Evolutionary conservation across 1,139 yeast species (phyloP), one percentile per base, ranked within the genome.

Genomic region (Diutina siamensis): DNA sequence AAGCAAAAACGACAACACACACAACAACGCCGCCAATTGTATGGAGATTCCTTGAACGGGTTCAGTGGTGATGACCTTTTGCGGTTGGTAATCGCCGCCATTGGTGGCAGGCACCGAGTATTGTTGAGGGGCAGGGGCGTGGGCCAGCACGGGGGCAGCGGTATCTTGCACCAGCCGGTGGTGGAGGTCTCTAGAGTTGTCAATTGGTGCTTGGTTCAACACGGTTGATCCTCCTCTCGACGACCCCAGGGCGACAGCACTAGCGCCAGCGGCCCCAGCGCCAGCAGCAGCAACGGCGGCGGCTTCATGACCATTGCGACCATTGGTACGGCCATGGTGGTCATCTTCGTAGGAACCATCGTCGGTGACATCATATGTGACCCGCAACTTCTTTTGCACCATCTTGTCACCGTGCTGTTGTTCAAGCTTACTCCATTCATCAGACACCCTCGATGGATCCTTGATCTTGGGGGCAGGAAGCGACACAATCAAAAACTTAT

Each of bases 401-500:
- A 83, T 72, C 53, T 74, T 71, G 15, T 71, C 67, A 58, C 80
- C 80, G 58, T 74, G 73, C 58, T 72, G 72, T 46, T 76, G 64
- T 58, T 84, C 94, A 57, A 86, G 72, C 46, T 73, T 68, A 34
- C 81, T 58, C 96, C 96, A 88, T 56, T 74, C 67, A 46, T 80
- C 82, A 49, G 86, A 74, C 46, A 85, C 86, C 57, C 65, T 65
- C 46, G 71, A 57, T 35, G 76, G 65, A 46, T 79, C 81, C 47
- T 73, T 72, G 48, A 77, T 60, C 45, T 68, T 75, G 27, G 83
- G 79, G 50, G 89, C 78, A 45, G 95, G 94, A 53, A 88, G 72
- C 28, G 94, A 79, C 55, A 89, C 92, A 51, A 92, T 82, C 59
- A 92, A 76, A 62, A 92, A 92, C 67, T 92, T 92, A 66, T 92